phyloP scores from a whole-genome alignment of 176 grass and related monocot species.

The Triticum dicoccoides region DNA sequence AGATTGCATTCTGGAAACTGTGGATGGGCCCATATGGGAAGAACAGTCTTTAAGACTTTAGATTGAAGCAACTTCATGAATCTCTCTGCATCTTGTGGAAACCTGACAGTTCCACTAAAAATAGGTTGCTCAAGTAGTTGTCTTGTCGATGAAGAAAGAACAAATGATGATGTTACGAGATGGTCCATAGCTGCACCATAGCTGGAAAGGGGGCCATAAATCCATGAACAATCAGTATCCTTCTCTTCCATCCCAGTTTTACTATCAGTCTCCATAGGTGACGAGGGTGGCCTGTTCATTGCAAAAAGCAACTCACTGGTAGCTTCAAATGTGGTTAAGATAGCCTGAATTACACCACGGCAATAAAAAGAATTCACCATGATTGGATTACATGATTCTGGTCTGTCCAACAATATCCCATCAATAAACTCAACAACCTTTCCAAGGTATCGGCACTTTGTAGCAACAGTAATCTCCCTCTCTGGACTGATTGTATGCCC shows the following conservation, averaged over 20 bases:
- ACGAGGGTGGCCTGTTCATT: constrained; percentile 56
- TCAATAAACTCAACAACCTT: constrained; percentile 90
- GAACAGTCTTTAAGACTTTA: constrained; percentile 82
- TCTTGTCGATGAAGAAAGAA: constrained; percentile 76
- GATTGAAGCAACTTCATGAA: constrained; percentile 94
- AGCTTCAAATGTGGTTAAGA: constrained; percentile 93
- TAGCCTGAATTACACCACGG: constrained; percentile 76
- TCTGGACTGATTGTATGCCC: constrained; percentile 56
- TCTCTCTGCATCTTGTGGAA: constrained; percentile 77
- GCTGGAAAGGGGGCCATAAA: constrained; percentile 81
- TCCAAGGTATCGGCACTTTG: constrained; percentile 88
- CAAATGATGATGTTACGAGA: constrained; percentile 88
- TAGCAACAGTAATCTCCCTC: constrained; percentile 58
- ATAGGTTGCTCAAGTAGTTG: constrained; percentile 98
- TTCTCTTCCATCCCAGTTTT: constrained; percentile 54
- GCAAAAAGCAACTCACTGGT: constrained; percentile 96
- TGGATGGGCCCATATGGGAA: constrained; percentile 92
- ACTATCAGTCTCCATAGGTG: constrained; percentile 87
- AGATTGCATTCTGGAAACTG: constrained; percentile 83
- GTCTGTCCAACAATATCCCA: constrained; percentile 84
- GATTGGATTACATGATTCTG: constrained; percentile 91
- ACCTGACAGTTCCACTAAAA: constrained; percentile 56
- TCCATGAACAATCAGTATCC: constrained; percentile 80
- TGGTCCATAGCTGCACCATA: constrained; percentile 84
- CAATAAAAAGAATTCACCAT: constrained; percentile 92